These are phyloP conservation scores for Ehretia macrophylla DNA, from an alignment of 257 asterid species.

Conservation along the genomic window DNA sequence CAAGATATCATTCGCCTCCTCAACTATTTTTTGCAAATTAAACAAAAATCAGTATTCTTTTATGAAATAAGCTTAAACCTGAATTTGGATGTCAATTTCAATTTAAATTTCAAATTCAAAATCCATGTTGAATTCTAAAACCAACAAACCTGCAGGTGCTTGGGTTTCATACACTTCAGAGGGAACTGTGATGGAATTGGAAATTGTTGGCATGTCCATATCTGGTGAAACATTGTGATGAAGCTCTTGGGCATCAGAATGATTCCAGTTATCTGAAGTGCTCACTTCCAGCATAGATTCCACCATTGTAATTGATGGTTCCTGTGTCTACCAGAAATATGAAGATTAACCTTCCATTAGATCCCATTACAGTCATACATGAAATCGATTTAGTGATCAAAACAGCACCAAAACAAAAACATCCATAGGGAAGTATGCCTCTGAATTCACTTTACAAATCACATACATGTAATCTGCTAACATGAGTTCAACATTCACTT, in stretches of 20 bases:
- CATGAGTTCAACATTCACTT: no score
- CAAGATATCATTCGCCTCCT: conserved; percentile 55
- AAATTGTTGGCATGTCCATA: conserved; percentile 45
- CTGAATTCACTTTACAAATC: no score
- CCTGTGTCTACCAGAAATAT: conserved; percentile 36
- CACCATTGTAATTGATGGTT: conserved; percentile 18
- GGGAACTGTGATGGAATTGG: conserved; percentile 35
- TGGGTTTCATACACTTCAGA: conserved; percentile 32
- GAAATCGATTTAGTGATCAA: neutral
- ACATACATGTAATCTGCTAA: no score
- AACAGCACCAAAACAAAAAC: neutral
- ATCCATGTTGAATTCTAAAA: conserved; percentile 8
- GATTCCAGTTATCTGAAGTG: conserved; percentile 23
- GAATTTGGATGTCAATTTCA: conserved; percentile 15
- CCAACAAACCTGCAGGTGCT: conserved; percentile 20
- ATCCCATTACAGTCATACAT: conserved; percentile 4
- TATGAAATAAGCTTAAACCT: conserved; percentile 8
- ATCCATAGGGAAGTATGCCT: no score
- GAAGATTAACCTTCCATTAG: conserved; percentile 8
- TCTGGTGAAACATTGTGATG: conserved; percentile 27
- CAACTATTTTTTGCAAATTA: conserved; percentile 26
- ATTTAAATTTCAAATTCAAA: conserved; percentile 18
- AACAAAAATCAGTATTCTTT: conserved; percentile 26
- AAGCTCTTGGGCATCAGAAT: conserved; percentile 36
- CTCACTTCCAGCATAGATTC: conserved; percentile 31